Base-by-base conservation (phyloP, 2,329 filamentous ascomycete species). In the Cytospora paraplurivora region DNA sequence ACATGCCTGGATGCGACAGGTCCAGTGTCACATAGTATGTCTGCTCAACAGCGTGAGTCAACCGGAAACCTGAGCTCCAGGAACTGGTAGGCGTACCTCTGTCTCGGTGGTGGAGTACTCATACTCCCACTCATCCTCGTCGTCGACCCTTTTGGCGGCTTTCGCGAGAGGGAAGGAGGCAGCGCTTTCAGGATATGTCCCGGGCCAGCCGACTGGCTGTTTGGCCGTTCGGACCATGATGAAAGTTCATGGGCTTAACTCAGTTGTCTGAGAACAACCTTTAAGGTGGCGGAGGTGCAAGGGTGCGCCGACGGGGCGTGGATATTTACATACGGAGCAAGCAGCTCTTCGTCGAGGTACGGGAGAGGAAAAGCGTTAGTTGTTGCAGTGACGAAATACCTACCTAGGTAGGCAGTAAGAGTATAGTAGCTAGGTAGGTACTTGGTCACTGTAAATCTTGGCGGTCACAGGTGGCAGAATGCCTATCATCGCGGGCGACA, bases 111-210 rank as follows among this genome's bases (percentile, higher is more conserved):
- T 74, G 0, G 86, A 88, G 70, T 89, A 89, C 68, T 89, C 86
- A 68, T 88, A 88, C 70, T 89, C 86, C 85, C 85, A 89, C 57
- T 87, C 85, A 15, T 80, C 81, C 56, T 88, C 83, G 64, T 86
- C 78, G 34, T 78, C 77, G 27, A 55, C 62, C 38, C 52, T 33
- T 54, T 35, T 61, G 15, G 62, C 51, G 33, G 47, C 51, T 17
- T 61, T n/a, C 19, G 56, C 62, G 15, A 63, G 62, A 27, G 55
- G 62, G 13, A 56, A 53, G 52, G 62, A 61, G 62, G 47, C 17
- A 15, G 64, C 58, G 57, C 52, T 59, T 35, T 59, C 56, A 56
- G 59, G 49, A 34, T 51, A 41, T 27, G 58, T 56, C 49, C 56
- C 59, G 37, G 32, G 62, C 49, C 62, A 65, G 51, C 50, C 62